Evolutionary conservation across 352 stramenopile species (phyloP).

Genomic region (Phytophthora idaei): DNA sequence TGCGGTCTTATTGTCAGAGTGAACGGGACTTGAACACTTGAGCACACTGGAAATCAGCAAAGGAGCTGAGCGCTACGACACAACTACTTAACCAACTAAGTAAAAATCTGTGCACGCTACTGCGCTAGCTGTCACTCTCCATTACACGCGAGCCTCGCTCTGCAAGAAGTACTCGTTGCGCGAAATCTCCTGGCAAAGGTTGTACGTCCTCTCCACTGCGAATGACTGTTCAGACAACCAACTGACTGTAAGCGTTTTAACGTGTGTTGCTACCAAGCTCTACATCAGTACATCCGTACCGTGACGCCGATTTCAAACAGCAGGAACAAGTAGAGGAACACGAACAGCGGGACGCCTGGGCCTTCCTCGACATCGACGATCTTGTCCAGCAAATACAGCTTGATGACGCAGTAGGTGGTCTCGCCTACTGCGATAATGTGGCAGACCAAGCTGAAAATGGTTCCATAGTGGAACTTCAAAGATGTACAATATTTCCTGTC

Average conservation of each 20-base stretch:
- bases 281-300: constrained; percentile 34
- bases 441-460: constrained; percentile 55
- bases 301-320: constrained; percentile 60
- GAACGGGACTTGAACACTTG: background rate
- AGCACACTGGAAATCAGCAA: constrained; percentile 2
- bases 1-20: constrained; percentile 8
- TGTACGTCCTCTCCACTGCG: constrained; percentile 54
- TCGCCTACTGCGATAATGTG: constrained; percentile 66
- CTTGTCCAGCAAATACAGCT: constrained; percentile 61
- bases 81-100: constrained; percentile 6
- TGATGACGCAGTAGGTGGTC: constrained; percentile 61
- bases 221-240: constrained; percentile 40
- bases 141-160: constrained; percentile 38
- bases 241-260: constrained; percentile 5
- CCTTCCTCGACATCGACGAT: constrained; percentile 42
- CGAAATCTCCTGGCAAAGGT: constrained; percentile 73
- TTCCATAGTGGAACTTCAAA: constrained; percentile 65
- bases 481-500: background rate
- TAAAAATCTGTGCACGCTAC: background rate
- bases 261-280: background rate
- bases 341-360: constrained; percentile 57
- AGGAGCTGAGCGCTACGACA: background rate
- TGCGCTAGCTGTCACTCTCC: background rate
- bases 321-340: constrained; percentile 69
- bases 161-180: constrained; percentile 71